Conservation (phyloP, 2,329 filamentous ascomycete species). For the Beauveria brongniartii region DNA sequence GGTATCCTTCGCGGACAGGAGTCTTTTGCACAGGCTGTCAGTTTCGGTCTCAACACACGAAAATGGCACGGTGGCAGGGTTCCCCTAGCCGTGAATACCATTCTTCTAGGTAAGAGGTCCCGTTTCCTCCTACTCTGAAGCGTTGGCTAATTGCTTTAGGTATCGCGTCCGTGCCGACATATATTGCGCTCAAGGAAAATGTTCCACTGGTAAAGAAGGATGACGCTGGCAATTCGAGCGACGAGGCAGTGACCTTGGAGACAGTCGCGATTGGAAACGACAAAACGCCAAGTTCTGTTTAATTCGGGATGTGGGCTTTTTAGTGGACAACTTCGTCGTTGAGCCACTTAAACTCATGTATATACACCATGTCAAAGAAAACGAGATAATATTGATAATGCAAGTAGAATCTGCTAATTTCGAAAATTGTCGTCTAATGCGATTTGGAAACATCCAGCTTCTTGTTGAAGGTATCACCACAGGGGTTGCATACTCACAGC, state of each 20-base stretch:
- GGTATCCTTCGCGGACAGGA: constrained; percentile 33
- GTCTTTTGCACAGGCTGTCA: constrained; percentile 31
- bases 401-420: not conserved
- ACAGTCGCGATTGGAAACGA: not conserved
- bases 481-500: not conserved
- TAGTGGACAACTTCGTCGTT: not conserved
- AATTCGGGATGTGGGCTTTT: no score
- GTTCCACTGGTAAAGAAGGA: constrained; percentile 17
- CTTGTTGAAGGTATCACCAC: not conserved
- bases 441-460: not conserved
- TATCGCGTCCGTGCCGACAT: constrained; percentile 20
- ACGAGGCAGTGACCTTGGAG: not conserved
- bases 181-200: constrained; percentile 22
- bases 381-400: not conserved
- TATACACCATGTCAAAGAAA: not conserved
- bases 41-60: constrained; percentile 30
- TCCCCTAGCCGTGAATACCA: constrained; percentile 30
- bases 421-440: not conserved
- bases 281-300: not conserved
- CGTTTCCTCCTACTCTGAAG: not conserved
- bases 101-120: constrained; percentile 26
- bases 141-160: constrained; percentile 13
- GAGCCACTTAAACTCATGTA: not conserved
- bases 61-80: constrained; percentile 31
- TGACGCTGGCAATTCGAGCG: not conserved